Percentiles rank a stretch among this genome's conserved stretches.
phyloP scores from a whole-genome alignment of 2,329 filamentous ascomycete species.

The Xylaria sp. region DNA sequence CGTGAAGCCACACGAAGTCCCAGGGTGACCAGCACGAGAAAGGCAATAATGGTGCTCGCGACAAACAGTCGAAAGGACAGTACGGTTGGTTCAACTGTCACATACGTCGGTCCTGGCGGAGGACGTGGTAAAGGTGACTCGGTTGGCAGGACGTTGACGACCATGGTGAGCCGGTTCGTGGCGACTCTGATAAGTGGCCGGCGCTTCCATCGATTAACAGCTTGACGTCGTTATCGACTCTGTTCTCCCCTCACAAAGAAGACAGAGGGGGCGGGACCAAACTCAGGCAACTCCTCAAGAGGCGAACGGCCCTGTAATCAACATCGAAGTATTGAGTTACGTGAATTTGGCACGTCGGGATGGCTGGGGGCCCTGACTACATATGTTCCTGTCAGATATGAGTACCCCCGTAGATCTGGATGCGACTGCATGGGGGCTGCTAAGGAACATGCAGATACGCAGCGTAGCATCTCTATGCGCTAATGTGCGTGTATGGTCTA shows the following conservation, averaged over 20 bases:
- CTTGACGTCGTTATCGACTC: conserved; percentile 15
- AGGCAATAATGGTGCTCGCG: conserved; percentile 29
- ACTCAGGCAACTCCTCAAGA: conserved; percentile 4
- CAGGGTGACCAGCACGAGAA: conserved; percentile 34
- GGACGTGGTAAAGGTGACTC: conserved; percentile 30
- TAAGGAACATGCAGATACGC: conserved; percentile 21
- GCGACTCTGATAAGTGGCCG: conserved; percentile 26
- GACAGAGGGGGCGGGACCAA: conserved; percentile 7
- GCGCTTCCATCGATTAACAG: conserved; percentile 29
- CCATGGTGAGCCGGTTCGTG: conserved; percentile 29
- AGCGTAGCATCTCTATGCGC: conserved; percentile 7
- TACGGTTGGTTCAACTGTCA: conserved; percentile 30
- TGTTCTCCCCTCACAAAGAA: conserved; percentile 4
- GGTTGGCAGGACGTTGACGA: conserved; percentile 27
- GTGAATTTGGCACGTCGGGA: conserved; percentile 6
- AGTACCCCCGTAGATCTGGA: conserved; percentile 18
- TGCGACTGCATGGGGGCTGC: conserved; percentile 8
- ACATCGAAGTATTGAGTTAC: conserved; percentile 7
- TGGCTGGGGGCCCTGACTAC: conserved; percentile 30
- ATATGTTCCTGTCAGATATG: conserved; percentile 23
- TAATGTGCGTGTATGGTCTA: conserved; percentile 16
- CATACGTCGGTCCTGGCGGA: conserved; percentile 37
- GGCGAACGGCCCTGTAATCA: conserved; percentile 6
- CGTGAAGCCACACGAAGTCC: conserved; percentile 37
- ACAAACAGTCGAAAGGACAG: conserved; percentile 37